Percentiles rank a stretch among this genome's conserved stretches.
Conservation (phyloP, 495 filamentous ascomycete genomes). For the Alectoria sarmentosa region DNA sequence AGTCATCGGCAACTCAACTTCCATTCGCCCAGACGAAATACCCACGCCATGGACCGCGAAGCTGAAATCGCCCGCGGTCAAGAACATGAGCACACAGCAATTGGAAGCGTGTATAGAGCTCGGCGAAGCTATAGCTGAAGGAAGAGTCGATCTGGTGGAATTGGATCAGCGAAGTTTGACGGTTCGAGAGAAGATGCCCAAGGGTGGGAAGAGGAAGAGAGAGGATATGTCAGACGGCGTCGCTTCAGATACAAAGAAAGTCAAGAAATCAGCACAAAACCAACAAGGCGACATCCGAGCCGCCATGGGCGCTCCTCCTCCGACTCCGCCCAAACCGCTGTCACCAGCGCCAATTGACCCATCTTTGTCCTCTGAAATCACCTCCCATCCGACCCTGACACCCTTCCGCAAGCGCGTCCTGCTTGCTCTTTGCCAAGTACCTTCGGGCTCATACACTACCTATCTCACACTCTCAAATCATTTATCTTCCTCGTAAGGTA, state of each 20-base stretch:
- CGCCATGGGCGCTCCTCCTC: constrained; percentile 6
- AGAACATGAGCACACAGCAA: constrained; percentile 30
- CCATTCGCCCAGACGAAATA: background rate
- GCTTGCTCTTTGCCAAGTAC: constrained; percentile 56
- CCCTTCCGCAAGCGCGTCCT: constrained; percentile 48
- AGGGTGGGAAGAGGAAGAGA: constrained; percentile 17
- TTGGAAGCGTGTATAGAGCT: constrained; percentile 26
- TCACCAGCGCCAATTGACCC: constrained; percentile 11
- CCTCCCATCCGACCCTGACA: constrained; percentile 29
- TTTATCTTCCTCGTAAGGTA: constrained; percentile 56
- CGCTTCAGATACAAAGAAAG: background rate
- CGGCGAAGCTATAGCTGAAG: constrained; percentile 28
- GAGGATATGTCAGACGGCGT: background rate
- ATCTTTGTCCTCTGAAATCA: constrained; percentile 25
- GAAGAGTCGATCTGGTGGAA: constrained; percentile 25
- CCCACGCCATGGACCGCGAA: constrained; percentile 16
- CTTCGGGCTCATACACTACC: constrained; percentile 53
- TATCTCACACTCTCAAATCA: constrained; percentile 57
- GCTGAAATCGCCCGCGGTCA: constrained; percentile 20
- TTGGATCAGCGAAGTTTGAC: constrained; percentile 29
- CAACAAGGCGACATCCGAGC: constrained; percentile 13
- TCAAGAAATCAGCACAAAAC: constrained; percentile 4
- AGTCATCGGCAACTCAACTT: constrained; percentile 26
- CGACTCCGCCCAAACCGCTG: background rate
- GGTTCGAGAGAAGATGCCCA: constrained; percentile 27